phyloP scores from a whole-genome alignment of 768 basidiomycete species.

The Collybia sp. region DNA sequence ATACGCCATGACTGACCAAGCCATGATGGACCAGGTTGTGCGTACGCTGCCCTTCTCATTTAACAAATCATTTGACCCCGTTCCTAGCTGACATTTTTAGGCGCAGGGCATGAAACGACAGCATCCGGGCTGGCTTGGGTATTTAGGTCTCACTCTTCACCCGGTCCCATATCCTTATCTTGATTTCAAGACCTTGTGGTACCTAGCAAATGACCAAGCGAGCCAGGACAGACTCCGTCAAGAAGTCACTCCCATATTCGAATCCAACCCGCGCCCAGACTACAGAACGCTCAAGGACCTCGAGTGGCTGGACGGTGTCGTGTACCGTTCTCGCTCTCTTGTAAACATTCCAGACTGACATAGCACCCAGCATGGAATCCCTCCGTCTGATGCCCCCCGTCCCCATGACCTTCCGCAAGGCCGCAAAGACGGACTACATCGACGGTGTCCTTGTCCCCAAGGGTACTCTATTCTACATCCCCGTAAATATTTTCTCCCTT shows the following conservation, averaged over 20 bases:
- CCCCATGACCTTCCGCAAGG: slow-evolving; percentile 32
- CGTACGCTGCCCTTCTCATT: background rate
- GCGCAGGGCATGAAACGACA: slow-evolving; percentile 34
- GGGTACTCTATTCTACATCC: slow-evolving; percentile 37
- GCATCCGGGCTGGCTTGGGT: slow-evolving; percentile 41
- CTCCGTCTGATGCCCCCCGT: slow-evolving; percentile 36
- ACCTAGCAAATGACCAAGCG: slow-evolving; percentile 34
- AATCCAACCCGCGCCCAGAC: slow-evolving; percentile 25
- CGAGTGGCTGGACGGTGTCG: slow-evolving; percentile 33
- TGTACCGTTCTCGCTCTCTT: slow-evolving; percentile 13
- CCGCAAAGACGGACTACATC: slow-evolving; percentile 31
- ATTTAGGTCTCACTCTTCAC: slow-evolving; percentile 4
- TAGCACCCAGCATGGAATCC: slow-evolving; percentile 32
- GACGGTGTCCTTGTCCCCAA: slow-evolving; percentile 38
- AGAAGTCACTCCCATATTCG: slow-evolving; percentile 7
- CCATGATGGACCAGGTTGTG: slow-evolving; percentile 37
- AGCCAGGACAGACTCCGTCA: background rate
- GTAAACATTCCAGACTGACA: no score
- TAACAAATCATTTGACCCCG: background rate
- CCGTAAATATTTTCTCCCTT: slow-evolving; percentile 14
- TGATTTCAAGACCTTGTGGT: slow-evolving; percentile 31
- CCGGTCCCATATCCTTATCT: slow-evolving; percentile 5
- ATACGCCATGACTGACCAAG: slow-evolving; percentile 29
- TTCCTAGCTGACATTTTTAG: slow-evolving; percentile 34
- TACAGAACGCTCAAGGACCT: slow-evolving; percentile 36